Evolutionary conservation across 169 alveolate species (phyloP).

Genomic region (Neospora caninum): DNA sequence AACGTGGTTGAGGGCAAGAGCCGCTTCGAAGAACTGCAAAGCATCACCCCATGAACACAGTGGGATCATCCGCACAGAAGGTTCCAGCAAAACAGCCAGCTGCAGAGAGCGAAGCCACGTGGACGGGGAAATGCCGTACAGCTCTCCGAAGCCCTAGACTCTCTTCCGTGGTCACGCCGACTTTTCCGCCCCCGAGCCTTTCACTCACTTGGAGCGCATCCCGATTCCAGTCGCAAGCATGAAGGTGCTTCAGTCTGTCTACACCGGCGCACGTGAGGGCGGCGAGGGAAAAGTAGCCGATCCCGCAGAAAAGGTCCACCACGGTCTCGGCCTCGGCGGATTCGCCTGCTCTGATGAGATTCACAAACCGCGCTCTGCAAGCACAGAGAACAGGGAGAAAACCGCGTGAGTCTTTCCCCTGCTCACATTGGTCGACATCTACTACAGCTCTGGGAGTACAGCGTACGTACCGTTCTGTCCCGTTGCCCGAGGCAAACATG

Average conservation of each 20-base stretch:
- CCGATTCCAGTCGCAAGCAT: conserved; percentile 77
- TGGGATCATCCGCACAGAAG: not conserved
- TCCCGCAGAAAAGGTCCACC: conserved; percentile 83
- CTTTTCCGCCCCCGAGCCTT: not conserved
- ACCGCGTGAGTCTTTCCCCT: not conserved
- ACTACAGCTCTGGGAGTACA: not conserved
- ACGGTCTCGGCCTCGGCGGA: conserved; percentile 67
- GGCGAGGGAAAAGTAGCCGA: conserved; percentile 81
- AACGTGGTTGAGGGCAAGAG: conserved; percentile 20
- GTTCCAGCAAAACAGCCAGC: not conserved
- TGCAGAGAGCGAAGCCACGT: too few relatives aligned
- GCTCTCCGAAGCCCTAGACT: not conserved
- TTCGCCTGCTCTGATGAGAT: not conserved
- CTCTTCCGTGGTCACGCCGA: not conserved
- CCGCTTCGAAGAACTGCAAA: conserved; percentile 29
- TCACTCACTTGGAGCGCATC: conserved; percentile 65
- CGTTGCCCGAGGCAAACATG: conserved; percentile 81
- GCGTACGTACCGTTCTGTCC: conserved; percentile 73
- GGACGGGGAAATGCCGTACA: too few relatives aligned
- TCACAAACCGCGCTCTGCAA: conserved; percentile 58
- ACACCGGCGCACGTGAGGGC: conserved; percentile 50
- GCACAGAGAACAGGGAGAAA: not conserved
- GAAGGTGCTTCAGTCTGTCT: conserved; percentile 52
- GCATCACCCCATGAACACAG: not conserved
- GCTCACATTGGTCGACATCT: not conserved